Base-by-base conservation (phyloP, 805 yeast genomes). In the Starmerella stellata region DNA sequence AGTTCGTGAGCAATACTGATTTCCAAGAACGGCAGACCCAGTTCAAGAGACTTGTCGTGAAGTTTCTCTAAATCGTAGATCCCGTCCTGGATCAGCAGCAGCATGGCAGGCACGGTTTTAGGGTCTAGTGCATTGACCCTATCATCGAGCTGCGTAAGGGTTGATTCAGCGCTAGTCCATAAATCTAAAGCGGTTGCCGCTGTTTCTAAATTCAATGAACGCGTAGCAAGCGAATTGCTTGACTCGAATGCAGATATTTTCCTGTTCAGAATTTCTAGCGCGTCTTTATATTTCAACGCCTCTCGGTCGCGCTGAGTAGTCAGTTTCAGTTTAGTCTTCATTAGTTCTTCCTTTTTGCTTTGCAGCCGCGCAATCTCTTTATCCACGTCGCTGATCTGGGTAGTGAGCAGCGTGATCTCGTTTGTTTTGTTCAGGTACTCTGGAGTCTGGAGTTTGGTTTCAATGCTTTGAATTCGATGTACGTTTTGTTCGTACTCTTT, bases 1-100 rank as follows among this genome's bases (percentile, higher is more conserved):
- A 50, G 38, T 34, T 56, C 60, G 34, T 56, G 60, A 5, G 48
- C 48, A 14, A 56, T 50, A 3, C 58, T 59, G 2, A 54, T 46
- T 1, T 46, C 43, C 20, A 56, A 45, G 3, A 45, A 46, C 8
- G 46, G 34, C 59, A 58, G 54, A n/a, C 47, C 42, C 29, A 40
- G 34, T 4, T 37, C 21, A 20, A 41, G 35, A 5, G 57, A 55
- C 2, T 29, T 11, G 4, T 41, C 39, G 17, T 45, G 35, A 25
- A 39, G 23, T 4, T 21, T 21, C 15, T 46, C 42, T 4, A 55
- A 34, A 9, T 32, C 24, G 8, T 36, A 23, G 5, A 38, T 27
- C 2, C 50, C 32, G 3, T 32, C 27, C 14, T 25, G 14, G n/a
- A 25, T 13, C 11, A 25, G 11, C 29, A 13, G 14, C 29, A 25